Evolutionary conservation across 2,329 filamentous ascomycete genomes (phyloP).

Genomic region (Acrodontium crateriforme): DNA sequence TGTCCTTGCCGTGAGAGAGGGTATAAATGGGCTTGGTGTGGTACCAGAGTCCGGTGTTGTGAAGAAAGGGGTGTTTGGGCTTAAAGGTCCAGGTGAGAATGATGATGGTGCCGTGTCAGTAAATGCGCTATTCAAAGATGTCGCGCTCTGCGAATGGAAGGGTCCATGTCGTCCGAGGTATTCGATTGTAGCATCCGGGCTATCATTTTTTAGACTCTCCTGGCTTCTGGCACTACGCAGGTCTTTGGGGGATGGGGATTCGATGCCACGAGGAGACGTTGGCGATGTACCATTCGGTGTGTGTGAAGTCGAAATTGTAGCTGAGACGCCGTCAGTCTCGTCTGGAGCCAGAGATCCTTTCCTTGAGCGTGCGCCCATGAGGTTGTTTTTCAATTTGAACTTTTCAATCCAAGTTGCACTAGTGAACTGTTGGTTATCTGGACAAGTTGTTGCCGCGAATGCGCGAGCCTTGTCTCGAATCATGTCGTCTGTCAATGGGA

Average conservation of each 20-base stretch:
- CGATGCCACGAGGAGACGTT: conserved; percentile 51
- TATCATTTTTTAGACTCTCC: conserved; percentile 51
- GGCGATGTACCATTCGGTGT: conserved; percentile 58
- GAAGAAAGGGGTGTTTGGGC: conserved; percentile 65
- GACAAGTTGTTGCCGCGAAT: conserved; percentile 52
- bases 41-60: conserved; percentile 60
- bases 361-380: conserved; percentile 40
- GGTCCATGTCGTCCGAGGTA: conserved; percentile 48
- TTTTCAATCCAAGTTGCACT: conserved; percentile 78
- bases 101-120: conserved; percentile 50
- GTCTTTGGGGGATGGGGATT: conserved; percentile 57
- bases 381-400: conserved; percentile 79
- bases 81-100: conserved; percentile 58
- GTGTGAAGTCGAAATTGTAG: conserved; percentile 43
- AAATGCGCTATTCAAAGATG: conserved; percentile 54
- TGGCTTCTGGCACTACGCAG: conserved; percentile 48
- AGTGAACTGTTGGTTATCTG: conserved; percentile 58
- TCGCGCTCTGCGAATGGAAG: conserved; percentile 50
- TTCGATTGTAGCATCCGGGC: conserved; percentile 44
- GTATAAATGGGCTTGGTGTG: conserved; percentile 49
- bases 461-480: conserved; percentile 74
- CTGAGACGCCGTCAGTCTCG: conserved; percentile 52
- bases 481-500: conserved; percentile 60
- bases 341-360: conserved; percentile 46
- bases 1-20: conserved; percentile 25